Evolutionary conservation across 2,329 filamentous ascomycete species (phyloP), one percentile per base, ranked within the genome.

Genomic region (Phyllosticta citriasiana): DNA sequence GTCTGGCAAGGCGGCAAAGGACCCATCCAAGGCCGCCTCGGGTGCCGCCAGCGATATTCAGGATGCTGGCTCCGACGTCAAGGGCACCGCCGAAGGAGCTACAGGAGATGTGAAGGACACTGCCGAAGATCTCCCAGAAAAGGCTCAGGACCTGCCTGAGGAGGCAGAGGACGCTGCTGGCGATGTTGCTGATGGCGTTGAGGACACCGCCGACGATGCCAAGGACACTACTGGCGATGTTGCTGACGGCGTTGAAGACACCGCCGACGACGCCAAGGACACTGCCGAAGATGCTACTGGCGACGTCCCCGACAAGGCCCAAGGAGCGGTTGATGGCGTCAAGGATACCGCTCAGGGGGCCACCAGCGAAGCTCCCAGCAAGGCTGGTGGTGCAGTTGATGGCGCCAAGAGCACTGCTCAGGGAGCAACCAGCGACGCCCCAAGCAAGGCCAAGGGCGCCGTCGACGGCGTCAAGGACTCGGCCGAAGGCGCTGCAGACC

Each of bases 11-110:
- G 40, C 40, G 40, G 67, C 68, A 30, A 65, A 76, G 58, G 74
- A 77, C 59, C 72, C 74, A 3, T 63, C 69, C 47, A 70, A 71
- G 35, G 71, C 73, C 58, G 72, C 71, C 25, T 66, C 76, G 10
- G 61, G 59, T 33, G 76, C 76, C 50, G 74, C 76, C 52, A 69
- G 63, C 24, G 61, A 62, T 7, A 55, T 68, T n/a, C 69, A 71
- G 24, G 63, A 51, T 35, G 22, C 64, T 57, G 64, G 67, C 30
- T 70, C 65, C 8, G 64, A 66, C 10, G 66, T 63, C 19, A 63
- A 71, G 19, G 69, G 65, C 12, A 64, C 66, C 6, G 65, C 62
- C 30, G 62, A 64, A 55, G 74, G 76, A 59, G 70, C 74, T 5
- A 62, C 70, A 51, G 71, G 69, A 35, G 72, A 73, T 57, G 72